A percentile compares a stretch with the other conserved stretches of the same genome.
These are phyloP conservation scores for Prunus mira DNA, from an alignment of 306 rosid species.

Conservation along the genomic window DNA sequence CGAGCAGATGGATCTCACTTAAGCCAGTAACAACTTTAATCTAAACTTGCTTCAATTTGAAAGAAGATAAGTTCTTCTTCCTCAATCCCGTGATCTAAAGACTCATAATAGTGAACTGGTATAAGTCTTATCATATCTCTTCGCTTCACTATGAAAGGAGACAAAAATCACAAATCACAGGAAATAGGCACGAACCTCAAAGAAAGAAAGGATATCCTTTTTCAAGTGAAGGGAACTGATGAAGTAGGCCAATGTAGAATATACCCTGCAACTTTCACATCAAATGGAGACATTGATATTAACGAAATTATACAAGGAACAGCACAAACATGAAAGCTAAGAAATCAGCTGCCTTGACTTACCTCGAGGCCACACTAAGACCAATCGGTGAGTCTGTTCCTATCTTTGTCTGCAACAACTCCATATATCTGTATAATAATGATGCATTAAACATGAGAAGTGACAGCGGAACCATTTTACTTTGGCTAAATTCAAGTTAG, in stretches of 20 bases:
- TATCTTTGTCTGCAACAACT: constrained; percentile 39
- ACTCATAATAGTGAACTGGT: neutral
- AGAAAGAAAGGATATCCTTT: constrained; percentile 52
- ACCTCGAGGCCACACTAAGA: constrained; percentile 49
- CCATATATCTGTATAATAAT: constrained; percentile 51
- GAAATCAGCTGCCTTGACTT: constrained; percentile 26
- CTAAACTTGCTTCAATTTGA: neutral
- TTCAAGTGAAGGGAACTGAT: constrained; percentile 59
- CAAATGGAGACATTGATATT: constrained; percentile 12
- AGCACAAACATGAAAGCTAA: constrained; percentile 23
- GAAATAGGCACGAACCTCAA: constrained; percentile 32
- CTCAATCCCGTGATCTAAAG: neutral
- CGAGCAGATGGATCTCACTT: neutral
- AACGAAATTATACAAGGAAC: constrained; percentile 3
- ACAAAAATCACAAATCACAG: neutral
- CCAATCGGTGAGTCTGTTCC: constrained; percentile 31
- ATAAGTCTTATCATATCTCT: neutral
- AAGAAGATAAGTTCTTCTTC: too few species aligned
- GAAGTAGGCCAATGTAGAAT: constrained; percentile 51
- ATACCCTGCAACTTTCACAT: constrained; percentile 45
- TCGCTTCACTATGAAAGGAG: neutral
- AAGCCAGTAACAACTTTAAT: neutral
- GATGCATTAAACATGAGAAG: constrained; percentile 29
- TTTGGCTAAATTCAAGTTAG: constrained; percentile 1
- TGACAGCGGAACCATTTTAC: constrained; percentile 3